A percentile compares a stretch with the other conserved stretches of the same genome.
These are phyloP conservation scores for Globisporangium cystogenes DNA, from an alignment of 352 stramenopile species.

Conservation along the genomic window DNA sequence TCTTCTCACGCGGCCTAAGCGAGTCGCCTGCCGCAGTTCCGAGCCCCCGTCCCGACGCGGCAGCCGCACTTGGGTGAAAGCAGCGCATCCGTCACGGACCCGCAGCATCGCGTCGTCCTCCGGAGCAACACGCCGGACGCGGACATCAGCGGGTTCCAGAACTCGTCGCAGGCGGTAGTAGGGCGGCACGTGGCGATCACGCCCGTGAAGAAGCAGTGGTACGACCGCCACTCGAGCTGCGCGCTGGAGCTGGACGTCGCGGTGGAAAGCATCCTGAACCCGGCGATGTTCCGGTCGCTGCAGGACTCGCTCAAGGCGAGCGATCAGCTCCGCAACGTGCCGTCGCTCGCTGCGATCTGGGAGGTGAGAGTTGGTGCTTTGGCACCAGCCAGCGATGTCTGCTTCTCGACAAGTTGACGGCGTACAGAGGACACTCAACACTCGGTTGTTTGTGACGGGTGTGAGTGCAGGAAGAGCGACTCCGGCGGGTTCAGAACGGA, in stretches of 20 bases:
- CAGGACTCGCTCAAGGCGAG: conserved; percentile 33
- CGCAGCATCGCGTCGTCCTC: conserved; percentile 21
- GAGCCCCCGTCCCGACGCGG: conserved; percentile 49
- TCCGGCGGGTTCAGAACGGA: conserved; percentile 41
- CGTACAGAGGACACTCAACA: not conserved
- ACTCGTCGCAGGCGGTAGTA: conserved; percentile 8
- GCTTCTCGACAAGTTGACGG: not conserved
- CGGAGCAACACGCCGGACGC: conserved; percentile 27
- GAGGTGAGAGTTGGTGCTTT: conserved; percentile 32
- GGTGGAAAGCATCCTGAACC: conserved; percentile 63
- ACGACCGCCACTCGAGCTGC: conserved; percentile 64
- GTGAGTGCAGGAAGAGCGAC: conserved; percentile 57
- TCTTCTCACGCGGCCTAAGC: not conserved
- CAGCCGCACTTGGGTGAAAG: conserved; percentile 41
- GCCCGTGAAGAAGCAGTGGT: conserved; percentile 35
- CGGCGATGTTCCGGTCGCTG: conserved; percentile 32
- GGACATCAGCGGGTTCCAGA: conserved; percentile 31
- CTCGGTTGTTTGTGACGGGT: conserved; percentile 1
- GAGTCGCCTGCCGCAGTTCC: conserved; percentile 30
- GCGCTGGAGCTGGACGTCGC: conserved; percentile 69
- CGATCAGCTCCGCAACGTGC: conserved; percentile 54
- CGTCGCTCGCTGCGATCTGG: conserved; percentile 78
- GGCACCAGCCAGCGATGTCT: not conserved
- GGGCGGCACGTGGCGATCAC: conserved; percentile 30
- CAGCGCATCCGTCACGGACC: not conserved